Evolutionary conservation across 2,329 filamentous ascomycete species (phyloP).

Genomic region (Alternaria brassicae): DNA sequence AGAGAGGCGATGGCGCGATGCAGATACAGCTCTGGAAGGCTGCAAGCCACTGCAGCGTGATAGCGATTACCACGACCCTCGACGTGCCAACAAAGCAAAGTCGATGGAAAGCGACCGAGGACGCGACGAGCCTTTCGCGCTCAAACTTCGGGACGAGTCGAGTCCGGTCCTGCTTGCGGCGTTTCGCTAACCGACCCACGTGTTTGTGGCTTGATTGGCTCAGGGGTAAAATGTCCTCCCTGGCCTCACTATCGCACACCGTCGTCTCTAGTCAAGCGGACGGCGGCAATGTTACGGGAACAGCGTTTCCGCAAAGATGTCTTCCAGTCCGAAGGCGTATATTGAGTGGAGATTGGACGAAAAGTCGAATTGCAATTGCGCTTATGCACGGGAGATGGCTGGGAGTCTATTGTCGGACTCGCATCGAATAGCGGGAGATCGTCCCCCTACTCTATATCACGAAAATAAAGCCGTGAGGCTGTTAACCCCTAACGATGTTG

Average conservation of each 20-base stretch:
- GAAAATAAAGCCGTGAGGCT: neutral
- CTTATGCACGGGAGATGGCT: neutral
- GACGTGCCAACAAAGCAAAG: neutral
- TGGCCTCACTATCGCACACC: neutral
- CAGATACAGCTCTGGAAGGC: neutral
- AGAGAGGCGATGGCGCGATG: conserved; percentile 1
- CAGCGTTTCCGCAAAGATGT: neutral
- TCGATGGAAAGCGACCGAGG: neutral
- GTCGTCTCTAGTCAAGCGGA: neutral
- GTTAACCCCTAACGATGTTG: neutral
- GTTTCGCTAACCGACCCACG: conserved; percentile 22
- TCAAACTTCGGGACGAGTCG: neutral
- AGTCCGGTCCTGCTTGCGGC: conserved; percentile 21
- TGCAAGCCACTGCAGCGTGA: neutral
- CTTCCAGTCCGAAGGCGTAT: neutral
- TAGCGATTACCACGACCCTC: neutral
- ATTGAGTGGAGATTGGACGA: conserved; percentile 14
- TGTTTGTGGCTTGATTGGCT: conserved; percentile 27
- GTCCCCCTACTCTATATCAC: neutral
- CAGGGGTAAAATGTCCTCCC: conserved; percentile 8
- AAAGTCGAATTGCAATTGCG: neutral
- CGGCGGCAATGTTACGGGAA: conserved; percentile 1
- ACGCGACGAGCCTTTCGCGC: neutral
- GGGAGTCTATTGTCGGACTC: neutral
- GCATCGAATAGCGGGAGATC: conserved; percentile 1